Evolutionary conservation across 805 yeast species (phyloP).

Genomic region (Priceomyces haplophilus): DNA sequence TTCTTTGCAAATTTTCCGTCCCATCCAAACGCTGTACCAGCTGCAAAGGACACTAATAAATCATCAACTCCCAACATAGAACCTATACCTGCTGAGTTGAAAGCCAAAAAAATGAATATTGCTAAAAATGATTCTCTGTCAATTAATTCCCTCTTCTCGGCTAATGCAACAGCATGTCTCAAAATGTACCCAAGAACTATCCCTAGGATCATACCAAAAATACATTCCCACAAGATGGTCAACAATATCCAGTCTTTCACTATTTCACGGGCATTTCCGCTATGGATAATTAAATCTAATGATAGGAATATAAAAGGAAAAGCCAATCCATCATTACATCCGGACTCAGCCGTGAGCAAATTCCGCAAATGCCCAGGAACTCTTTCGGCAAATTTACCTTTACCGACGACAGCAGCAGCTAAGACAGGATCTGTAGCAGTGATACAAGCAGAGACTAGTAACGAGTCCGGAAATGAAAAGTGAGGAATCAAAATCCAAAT

Average conservation of each 20-base stretch:
- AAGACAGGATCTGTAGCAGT: conserved; percentile 95
- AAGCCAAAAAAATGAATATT: conserved; percentile 75
- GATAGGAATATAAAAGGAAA: conserved; percentile 82
- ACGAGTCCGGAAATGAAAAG: conserved; percentile 65
- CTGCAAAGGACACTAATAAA: conserved; percentile 82
- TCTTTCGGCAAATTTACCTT: conserved; percentile 84
- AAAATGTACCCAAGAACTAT: conserved; percentile 66
- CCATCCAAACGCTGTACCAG: conserved; percentile 94
- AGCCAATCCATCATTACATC: conserved; percentile 95
- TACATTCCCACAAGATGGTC: conserved; percentile 77
- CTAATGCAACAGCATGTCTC: conserved; percentile 68
- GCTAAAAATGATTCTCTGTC: conserved; percentile 89
- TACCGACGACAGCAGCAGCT: conserved; percentile 94
- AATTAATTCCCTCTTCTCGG: conserved; percentile 64
- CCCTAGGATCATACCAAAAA: conserved; percentile 76
- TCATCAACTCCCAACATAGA: conserved; percentile 87
- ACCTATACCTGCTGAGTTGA: conserved; percentile 86
- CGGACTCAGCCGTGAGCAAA: conserved; percentile 79
- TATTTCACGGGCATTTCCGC: conserved; percentile 63
- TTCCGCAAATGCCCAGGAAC: conserved; percentile 92
- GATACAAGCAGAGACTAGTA: conserved; percentile 79
- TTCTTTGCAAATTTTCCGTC: conserved; percentile 82
- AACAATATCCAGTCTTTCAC: conserved; percentile 77
- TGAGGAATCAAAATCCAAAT: conserved; percentile 76
- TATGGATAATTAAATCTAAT: conserved; percentile 62